A percentile compares a stretch with the other conserved stretches of the same genome.
These are phyloP conservation scores for Coemansia guatemalensis DNA, from an alignment of 192 early-diverging fungal genomes.

Conservation along the genomic window DNA sequence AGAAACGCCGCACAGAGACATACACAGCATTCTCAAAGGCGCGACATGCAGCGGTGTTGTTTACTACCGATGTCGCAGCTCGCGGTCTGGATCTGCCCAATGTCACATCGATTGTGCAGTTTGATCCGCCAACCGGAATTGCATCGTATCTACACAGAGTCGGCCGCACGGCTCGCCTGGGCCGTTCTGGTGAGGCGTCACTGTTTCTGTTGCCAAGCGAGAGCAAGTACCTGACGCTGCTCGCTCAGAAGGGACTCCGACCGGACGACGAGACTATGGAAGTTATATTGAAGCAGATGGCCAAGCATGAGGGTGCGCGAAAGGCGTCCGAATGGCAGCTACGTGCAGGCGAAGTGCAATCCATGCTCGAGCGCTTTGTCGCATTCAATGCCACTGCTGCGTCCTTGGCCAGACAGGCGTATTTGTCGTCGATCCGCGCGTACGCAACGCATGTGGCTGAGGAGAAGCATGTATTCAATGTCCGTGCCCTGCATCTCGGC, in stretches of 20 bases:
- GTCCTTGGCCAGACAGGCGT: conserved; percentile 75
- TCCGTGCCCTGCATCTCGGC: conserved; percentile 92
- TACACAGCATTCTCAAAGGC: conserved; percentile 69
- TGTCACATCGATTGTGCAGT: conserved; percentile 90
- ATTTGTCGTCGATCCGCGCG: conserved; percentile 82
- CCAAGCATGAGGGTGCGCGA: conserved; percentile 53
- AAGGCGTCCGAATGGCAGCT: conserved; percentile 45
- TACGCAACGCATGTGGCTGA: conserved; percentile 89
- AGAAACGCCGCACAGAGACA: conserved; percentile 73
- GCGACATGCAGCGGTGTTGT: conserved; percentile 66
- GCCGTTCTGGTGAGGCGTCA: conserved; percentile 80
- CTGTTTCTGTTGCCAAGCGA: conserved; percentile 92
- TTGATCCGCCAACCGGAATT: conserved; percentile 92
- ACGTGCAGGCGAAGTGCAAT: conserved; percentile 48
- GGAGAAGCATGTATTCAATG: conserved; percentile 92
- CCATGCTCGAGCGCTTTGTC: conserved; percentile 47
- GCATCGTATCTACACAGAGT: conserved; percentile 97
- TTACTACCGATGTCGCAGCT: conserved; percentile 97
- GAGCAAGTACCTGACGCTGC: conserved; percentile 65
- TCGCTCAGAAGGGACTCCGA: conserved; percentile 64
- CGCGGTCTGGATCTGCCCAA: conserved; percentile 97
- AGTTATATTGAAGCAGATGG: conserved; percentile 53
- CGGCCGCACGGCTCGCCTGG: conserved; percentile 94
- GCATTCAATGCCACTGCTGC: conserved; percentile 26
- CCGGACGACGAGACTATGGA: conserved; percentile 64